A percentile compares a stretch with the other conserved stretches of the same genome.
phyloP scores from a whole-genome alignment of 148 eudicot genomes.

The Arctostaphylos glauca region DNA sequence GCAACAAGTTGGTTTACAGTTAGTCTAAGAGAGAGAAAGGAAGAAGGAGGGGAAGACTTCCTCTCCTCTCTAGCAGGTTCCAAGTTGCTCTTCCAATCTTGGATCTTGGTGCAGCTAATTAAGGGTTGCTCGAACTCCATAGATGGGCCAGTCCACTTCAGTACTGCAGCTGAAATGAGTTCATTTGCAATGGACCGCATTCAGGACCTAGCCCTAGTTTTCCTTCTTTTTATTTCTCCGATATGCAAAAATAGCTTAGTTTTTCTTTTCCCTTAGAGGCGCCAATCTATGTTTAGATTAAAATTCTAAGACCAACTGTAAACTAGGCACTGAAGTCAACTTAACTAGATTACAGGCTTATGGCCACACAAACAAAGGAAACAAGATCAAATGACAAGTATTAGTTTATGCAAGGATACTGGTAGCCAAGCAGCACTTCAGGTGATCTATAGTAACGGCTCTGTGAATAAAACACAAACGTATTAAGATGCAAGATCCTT shows the following conservation, averaged over 20 bases:
- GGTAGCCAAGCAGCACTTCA: constrained; percentile 97
- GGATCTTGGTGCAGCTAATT: neutral
- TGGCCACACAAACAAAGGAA: constrained; percentile 2
- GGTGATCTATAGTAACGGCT: constrained; percentile 99
- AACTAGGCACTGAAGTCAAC: neutral
- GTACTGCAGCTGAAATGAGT: neutral
- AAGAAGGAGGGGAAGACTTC: neutral
- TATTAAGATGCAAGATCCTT: constrained; percentile 9
- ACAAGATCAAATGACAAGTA: neutral
- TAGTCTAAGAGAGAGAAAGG: neutral
- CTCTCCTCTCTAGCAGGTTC: neutral
- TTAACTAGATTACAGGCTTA: neutral
- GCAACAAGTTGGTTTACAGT: neutral
- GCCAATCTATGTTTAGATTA: constrained; percentile 1
- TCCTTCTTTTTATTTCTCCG: too few relatives aligned
- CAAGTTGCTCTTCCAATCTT: neutral
- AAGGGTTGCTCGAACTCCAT: neutral
- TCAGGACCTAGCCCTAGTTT: neutral
- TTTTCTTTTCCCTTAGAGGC: neutral
- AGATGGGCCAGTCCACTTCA: neutral
- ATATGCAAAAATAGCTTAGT: neutral
- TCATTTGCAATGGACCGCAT: neutral
- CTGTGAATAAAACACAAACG: constrained; percentile 46
- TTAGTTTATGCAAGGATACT: constrained; percentile 58
- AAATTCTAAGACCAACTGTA: neutral